Evolutionary conservation across 1,139 yeast genomes (phyloP).

Genomic region (Debaryomyces fabryi): DNA sequence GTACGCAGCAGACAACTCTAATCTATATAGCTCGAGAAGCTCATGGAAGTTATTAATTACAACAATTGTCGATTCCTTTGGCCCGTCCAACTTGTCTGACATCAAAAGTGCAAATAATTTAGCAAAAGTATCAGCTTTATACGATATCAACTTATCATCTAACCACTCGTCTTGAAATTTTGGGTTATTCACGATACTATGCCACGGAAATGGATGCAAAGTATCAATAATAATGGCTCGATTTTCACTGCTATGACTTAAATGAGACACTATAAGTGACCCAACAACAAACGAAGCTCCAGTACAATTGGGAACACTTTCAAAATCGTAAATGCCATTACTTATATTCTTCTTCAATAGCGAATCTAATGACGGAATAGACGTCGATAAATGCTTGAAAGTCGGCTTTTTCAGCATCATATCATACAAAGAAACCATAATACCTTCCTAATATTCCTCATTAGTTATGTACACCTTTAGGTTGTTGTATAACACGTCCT

Average conservation of each 20-base stretch:
- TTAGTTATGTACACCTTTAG: background rate
- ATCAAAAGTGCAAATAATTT: constrained; percentile 26
- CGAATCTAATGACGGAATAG: constrained; percentile 31
- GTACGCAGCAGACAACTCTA: constrained; percentile 36
- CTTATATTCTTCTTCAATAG: constrained; percentile 17
- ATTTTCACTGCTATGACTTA: constrained; percentile 15
- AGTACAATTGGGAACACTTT: constrained; percentile 37
- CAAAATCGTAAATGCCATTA: constrained; percentile 39
- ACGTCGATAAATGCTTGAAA: constrained; percentile 25
- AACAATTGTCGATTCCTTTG: constrained; percentile 20
- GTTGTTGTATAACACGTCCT: background rate
- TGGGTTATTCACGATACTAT: constrained; percentile 22
- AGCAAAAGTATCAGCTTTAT: constrained; percentile 32
- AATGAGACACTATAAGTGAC: constrained; percentile 33
- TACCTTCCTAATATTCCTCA: constrained; percentile 1
- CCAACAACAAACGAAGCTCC: constrained; percentile 27
- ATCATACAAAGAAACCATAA: constrained; percentile 21
- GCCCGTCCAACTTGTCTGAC: constrained; percentile 13
- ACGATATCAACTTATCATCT: constrained; percentile 17
- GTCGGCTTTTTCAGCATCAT: constrained; percentile 16
- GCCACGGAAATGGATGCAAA: constrained; percentile 34
- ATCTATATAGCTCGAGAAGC: constrained; percentile 36
- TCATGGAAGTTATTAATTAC: constrained; percentile 41
- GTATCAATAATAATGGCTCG: constrained; percentile 33
- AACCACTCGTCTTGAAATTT: constrained; percentile 24